Evolutionary conservation across 2,329 filamentous ascomycete species (phyloP), one percentile per base, ranked within the genome.

Genomic region (Teratosphaeria zuluensis): DNA sequence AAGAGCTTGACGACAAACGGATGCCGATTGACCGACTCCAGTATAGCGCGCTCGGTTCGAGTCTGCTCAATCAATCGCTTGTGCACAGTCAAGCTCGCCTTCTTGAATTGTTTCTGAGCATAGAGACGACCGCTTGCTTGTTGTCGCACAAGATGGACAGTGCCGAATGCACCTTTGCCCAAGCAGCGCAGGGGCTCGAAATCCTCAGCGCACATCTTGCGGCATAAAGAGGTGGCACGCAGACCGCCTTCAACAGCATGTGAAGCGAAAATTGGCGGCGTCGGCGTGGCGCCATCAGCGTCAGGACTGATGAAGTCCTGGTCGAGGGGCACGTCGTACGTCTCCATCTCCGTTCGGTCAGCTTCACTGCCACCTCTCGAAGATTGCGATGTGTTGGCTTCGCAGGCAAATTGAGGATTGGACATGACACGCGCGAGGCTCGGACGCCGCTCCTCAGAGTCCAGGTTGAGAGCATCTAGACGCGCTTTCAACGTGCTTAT

Each of bases 91-190:
- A 99, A 79, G 8, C 91, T 95, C 0, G 95, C 94, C 76, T 99
- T 99, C 73, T 92, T 94, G 76, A 99, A 94, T 75, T 97, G 92
- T 78, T 99, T 99, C 77, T 99, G 95, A 0, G 94, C 95, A 70
- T 92, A 99, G 4, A 99, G 82, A 51, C 89, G 86, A 51, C 94
- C 94, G 1, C 92, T 96, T 32, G 84, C 78, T 55, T 84, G 85
- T 76, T 99, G 92, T 76, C 92, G 94, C 61, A 99, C 95, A 31
- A 99, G 81, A 53, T 96, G 78, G 11, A 99, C 95, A 0, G 92
- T 99, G 38, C 94, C 94, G 71, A 94, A 99, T 14, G 94, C 91
- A 54, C 94, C 94, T 72, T 97, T 97, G 58, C 95, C 95, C 24
- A 99, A 85, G 73, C 92, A 97, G 55, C 90, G 89, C 55, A 99